Evolutionary conservation across 2,329 filamentous ascomycete species (phyloP).

Genomic region (Lecanosticta acicola): DNA sequence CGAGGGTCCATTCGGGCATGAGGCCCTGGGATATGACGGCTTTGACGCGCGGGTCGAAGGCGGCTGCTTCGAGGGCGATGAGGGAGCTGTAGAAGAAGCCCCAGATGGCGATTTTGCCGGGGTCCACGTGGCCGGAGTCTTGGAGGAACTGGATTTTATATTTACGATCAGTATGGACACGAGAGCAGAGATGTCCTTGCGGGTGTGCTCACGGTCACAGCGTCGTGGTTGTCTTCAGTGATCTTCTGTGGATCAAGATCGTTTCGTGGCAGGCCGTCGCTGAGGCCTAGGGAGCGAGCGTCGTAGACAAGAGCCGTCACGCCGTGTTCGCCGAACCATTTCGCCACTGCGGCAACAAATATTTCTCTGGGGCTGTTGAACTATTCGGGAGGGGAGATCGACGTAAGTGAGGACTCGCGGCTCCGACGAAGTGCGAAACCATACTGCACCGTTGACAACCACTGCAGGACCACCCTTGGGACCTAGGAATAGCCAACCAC

Average conservation of each 20-base stretch:
- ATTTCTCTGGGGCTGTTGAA: constrained; percentile 34
- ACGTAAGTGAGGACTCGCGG: neutral
- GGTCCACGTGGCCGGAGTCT: constrained; percentile 27
- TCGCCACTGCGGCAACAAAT: constrained; percentile 32
- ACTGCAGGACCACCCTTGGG: neutral
- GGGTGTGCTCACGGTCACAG: constrained; percentile 26
- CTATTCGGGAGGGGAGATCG: constrained; percentile 13
- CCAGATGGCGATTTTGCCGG: constrained; percentile 34
- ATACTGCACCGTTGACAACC: neutral
- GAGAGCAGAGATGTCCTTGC: neutral
- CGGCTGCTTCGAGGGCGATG: constrained; percentile 27
- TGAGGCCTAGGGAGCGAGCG: constrained; percentile 33
- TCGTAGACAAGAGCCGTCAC: constrained; percentile 38
- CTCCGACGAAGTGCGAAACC: neutral
- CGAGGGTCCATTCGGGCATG: constrained; percentile 12
- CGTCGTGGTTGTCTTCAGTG: constrained; percentile 34
- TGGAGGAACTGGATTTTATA: constrained; percentile 21
- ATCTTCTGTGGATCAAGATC: constrained; percentile 35
- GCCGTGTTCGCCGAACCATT: constrained; percentile 31
- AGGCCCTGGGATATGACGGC: constrained; percentile 28
- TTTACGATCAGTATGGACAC: neutral
- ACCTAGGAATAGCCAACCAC: neutral
- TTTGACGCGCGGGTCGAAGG: constrained; percentile 31
- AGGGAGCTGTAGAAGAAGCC: constrained; percentile 33
- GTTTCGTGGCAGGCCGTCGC: constrained; percentile 37